Percentiles rank a stretch among this genome's conserved stretches.
phyloP scores from a whole-genome alignment of 1,284 basidiomycete genomes.

The Leccinum ambiguum region DNA sequence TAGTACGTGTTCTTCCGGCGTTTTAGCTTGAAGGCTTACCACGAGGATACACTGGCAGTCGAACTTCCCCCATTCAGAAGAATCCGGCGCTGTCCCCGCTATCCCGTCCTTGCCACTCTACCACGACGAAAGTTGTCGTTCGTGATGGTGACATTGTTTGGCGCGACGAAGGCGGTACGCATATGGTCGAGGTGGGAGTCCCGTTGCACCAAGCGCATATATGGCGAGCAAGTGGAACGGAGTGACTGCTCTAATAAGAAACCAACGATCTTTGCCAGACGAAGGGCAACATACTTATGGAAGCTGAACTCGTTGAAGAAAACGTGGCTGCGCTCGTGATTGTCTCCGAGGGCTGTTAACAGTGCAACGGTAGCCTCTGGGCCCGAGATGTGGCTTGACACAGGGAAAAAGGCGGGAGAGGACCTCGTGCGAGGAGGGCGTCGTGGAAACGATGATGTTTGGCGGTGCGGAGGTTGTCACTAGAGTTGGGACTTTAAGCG shows the following conservation, averaged over 20 bases:
- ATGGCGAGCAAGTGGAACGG: constrained; percentile 40
- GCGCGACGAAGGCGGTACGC: constrained; percentile 36
- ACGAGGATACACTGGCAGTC: too few species aligned
- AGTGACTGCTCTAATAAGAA: constrained; percentile 34
- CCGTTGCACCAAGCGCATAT: constrained; percentile 43
- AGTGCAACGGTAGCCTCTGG: constrained; percentile 46
- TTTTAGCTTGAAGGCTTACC: too few species aligned
- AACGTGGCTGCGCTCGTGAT: constrained; percentile 56
- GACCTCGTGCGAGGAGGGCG: constrained; percentile 18
- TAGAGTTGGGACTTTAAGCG: too few species aligned
- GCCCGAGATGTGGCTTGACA: constrained; percentile 43
- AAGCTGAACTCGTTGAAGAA: constrained; percentile 62
- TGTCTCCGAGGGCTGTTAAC: constrained; percentile 48
- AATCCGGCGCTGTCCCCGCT: too few species aligned
- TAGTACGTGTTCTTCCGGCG: too few species aligned
- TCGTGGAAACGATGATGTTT: too few species aligned
- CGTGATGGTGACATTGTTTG: constrained; percentile 34
- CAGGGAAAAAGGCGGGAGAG: constrained; percentile 39
- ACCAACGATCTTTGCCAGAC: background rate
- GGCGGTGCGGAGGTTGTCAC: too few species aligned
- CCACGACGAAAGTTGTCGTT: constrained; percentile 40
- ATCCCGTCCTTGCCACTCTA: too few species aligned
- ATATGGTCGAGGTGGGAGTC: constrained; percentile 34
- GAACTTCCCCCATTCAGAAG: too few species aligned
- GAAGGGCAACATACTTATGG: constrained; percentile 47